phyloP scores from a whole-genome alignment of 306 rosid species.

The Cucumis hystrix region DNA sequence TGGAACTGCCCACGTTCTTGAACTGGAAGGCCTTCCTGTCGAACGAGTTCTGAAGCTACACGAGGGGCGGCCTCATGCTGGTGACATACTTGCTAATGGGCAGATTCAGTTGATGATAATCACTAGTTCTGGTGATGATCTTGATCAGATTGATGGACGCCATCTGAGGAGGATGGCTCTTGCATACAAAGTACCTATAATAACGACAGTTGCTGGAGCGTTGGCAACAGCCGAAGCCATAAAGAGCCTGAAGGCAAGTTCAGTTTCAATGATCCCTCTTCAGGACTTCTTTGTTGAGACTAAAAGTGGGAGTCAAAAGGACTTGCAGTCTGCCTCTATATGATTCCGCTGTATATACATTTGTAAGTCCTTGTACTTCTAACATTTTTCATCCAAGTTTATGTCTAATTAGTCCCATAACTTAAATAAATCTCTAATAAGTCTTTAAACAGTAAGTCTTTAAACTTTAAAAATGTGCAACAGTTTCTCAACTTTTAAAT shows the following conservation, averaged over 20 bases:
- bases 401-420: no score
- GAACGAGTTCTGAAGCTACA: constrained; percentile 76
- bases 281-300: constrained; percentile 55
- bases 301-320: constrained; percentile 13
- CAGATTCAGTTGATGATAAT: constrained; percentile 94
- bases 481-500: no score
- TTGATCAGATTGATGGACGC: constrained; percentile 86
- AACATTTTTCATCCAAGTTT: not conserved
- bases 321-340: constrained; percentile 26
- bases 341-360: constrained; percentile 1
- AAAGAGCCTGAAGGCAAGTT: constrained; percentile 52
- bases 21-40: constrained; percentile 45
- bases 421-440: no score
- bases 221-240: constrained; percentile 92
- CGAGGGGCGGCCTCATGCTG: constrained; percentile 94
- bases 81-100: constrained; percentile 85
- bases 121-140: constrained; percentile 85
- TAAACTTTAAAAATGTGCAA: no score
- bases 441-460: no score
- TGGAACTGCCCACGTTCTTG: constrained; percentile 70
- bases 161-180: constrained; percentile 77
- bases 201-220: constrained; percentile 89
- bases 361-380: not conserved
- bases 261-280: constrained; percentile 80
- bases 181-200: constrained; percentile 81